phyloP scores from a whole-genome alignment of 495 filamentous ascomycete genomes.

The Lasiosphaeriaceae sp. region DNA sequence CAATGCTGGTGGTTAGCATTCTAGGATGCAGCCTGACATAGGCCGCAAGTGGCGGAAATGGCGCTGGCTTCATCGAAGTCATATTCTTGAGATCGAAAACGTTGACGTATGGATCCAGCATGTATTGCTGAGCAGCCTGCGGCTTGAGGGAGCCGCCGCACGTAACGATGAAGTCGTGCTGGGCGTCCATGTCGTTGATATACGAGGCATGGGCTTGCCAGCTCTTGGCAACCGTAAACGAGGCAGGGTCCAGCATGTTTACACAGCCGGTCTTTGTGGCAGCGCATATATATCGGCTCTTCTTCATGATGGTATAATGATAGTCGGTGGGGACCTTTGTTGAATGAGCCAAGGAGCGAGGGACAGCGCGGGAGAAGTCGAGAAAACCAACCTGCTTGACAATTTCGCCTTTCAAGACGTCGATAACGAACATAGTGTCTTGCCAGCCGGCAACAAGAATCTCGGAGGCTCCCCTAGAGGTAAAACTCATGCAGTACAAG shows the following conservation, averaged over 20 bases:
- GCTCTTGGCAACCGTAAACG: conserved; percentile 70
- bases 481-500: conserved; percentile 89
- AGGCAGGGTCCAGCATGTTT: conserved; percentile 76
- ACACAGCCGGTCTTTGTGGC: conserved; percentile 81
- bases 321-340: conserved; percentile 61
- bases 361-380: not conserved
- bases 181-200: conserved; percentile 93
- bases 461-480: conserved; percentile 72
- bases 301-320: conserved; percentile 86
- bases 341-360: not conserved
- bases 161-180: conserved; percentile 85
- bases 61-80: conserved; percentile 77
- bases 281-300: conserved; percentile 83
- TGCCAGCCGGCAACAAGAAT: conserved; percentile 86
- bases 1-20: conserved; percentile 86
- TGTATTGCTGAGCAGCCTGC: conserved; percentile 44
- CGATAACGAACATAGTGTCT: conserved; percentile 81
- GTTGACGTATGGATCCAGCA: conserved; percentile 86
- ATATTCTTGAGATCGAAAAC: conserved; percentile 91
- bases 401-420: conserved; percentile 80
- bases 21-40: conserved; percentile 94
- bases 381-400: conserved; percentile 55
- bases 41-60: conserved; percentile 86
- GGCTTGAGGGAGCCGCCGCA: conserved; percentile 84
- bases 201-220: conserved; percentile 83